These are phyloP conservation scores for Fusarium cicatricum DNA, from an alignment of 2,329 filamentous ascomycete species.

Conservation along the genomic window DNA sequence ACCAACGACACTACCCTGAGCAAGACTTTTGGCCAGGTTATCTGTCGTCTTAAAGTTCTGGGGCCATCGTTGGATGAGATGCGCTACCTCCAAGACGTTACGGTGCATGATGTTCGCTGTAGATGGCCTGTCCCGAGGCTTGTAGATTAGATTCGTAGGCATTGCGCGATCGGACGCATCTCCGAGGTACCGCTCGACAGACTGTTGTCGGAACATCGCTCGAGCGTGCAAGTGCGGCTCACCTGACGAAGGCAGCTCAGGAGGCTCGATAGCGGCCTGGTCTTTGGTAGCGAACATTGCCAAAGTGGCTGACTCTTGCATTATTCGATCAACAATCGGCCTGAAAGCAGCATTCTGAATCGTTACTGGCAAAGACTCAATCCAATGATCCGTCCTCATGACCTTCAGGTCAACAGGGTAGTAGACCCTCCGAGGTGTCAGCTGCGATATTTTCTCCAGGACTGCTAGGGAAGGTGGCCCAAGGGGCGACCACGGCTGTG, in stretches of 20 bases:
- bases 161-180: constrained; percentile 5
- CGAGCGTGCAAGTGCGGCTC: constrained; percentile 31
- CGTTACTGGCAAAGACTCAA: constrained; percentile 35
- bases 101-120: constrained; percentile 26
- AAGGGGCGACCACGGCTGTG: constrained; percentile 58
- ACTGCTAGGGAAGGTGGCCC: constrained; percentile 2
- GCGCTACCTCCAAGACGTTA: constrained; percentile 35
- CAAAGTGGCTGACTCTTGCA: constrained; percentile 42
- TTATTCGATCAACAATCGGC: constrained; percentile 43
- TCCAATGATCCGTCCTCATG: constrained; percentile 48
- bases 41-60: constrained; percentile 29
- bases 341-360: constrained; percentile 49
- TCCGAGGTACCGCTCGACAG: constrained; percentile 20
- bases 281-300: constrained; percentile 34
- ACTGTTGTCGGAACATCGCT: constrained; percentile 28
- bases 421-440: constrained; percentile 47
- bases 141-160: constrained; percentile 17
- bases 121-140: constrained; percentile 34
- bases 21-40: constrained; percentile 26
- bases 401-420: constrained; percentile 48
- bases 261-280: constrained; percentile 1
- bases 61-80: constrained; percentile 27
- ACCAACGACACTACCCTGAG: constrained; percentile 21
- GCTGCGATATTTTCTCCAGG: constrained; percentile 17
- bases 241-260: constrained; percentile 12